These are phyloP conservation scores for Auriscalpium vulgare DNA, from an alignment of 768 basidiomycete genomes.

Conservation along the genomic window DNA sequence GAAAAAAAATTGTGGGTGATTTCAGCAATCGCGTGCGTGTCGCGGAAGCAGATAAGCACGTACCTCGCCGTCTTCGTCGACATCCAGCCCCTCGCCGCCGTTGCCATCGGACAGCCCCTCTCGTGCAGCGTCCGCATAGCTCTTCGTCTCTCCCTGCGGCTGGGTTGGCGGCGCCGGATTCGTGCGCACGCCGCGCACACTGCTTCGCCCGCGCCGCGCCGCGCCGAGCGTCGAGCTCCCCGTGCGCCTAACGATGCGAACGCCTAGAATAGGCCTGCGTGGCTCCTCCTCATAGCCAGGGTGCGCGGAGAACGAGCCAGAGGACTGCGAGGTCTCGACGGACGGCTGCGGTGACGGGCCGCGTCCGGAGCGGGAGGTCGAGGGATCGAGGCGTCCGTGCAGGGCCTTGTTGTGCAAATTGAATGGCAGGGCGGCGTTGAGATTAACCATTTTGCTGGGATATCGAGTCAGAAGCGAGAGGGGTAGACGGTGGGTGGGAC, in stretches of 20 bases:
- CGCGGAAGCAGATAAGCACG: not conserved
- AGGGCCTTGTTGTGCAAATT: conserved; percentile 40
- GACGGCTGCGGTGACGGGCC: conserved; percentile 18
- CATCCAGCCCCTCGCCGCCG: not conserved
- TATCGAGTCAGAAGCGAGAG: not conserved
- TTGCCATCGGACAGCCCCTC: not conserved
- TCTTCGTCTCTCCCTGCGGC: not conserved
- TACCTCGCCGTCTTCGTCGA: not conserved
- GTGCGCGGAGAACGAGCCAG: conserved; percentile 23
- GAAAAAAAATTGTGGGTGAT: not conserved
- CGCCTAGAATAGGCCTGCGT: conserved; percentile 21
- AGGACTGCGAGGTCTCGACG: conserved; percentile 22
- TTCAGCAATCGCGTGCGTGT: not conserved
- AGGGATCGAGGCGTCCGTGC: conserved; percentile 15
- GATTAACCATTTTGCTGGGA: conserved; percentile 63
- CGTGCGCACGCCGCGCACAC: conserved; percentile 7
- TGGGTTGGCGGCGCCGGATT: not conserved
- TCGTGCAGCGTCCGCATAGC: not conserved
- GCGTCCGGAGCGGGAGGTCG: conserved; percentile 23
- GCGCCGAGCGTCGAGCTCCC: conserved; percentile 14
- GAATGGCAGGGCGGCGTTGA: conserved; percentile 53
- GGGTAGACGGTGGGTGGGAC: not conserved
- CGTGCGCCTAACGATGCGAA: conserved; percentile 20
- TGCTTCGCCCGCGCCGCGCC: conserved; percentile 14
- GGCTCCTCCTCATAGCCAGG: conserved; percentile 23